Conservation (phyloP, 164 flowering plant genomes). For the Malania oleifera region DNA sequence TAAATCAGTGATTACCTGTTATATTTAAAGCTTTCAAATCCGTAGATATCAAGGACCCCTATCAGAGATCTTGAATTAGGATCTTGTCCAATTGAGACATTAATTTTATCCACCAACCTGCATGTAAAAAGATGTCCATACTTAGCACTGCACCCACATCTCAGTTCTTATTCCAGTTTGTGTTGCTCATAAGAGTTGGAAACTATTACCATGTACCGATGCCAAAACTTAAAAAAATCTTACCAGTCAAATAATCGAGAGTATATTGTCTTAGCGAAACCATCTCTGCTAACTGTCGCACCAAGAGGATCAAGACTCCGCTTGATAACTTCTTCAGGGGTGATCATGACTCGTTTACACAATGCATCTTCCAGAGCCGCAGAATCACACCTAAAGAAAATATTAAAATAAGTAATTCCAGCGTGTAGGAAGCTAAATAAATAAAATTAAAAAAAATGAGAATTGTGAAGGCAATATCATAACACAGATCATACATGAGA, state of each 20-base stretch:
- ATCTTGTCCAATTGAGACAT: constrained; percentile 72
- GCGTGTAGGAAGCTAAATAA: background rate
- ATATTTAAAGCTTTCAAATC: constrained; percentile 75
- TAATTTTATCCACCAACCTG: constrained; percentile 79
- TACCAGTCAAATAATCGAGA: constrained; percentile 61
- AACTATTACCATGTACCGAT: too few relatives aligned
- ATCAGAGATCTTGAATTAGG: constrained; percentile 54
- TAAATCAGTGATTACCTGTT: constrained; percentile 43
- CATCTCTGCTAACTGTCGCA: constrained; percentile 50
- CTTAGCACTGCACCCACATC: constrained; percentile 1
- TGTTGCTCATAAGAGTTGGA: too few relatives aligned
- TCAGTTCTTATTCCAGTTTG: background rate
- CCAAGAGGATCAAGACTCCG: constrained; percentile 53
- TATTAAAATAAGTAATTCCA: constrained; percentile 2
- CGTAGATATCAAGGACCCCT: constrained; percentile 82
- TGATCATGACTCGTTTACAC: constrained; percentile 56
- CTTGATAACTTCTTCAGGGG: constrained; percentile 66
- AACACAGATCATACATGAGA: constrained; percentile 36
- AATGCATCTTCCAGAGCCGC: constrained; percentile 50
- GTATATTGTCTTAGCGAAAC: constrained; percentile 58
- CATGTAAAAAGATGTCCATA: constrained; percentile 6
- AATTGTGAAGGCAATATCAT: background rate
- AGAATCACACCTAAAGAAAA: constrained; percentile 45
- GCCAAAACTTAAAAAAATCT: constrained; percentile 2
- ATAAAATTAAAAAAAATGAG: background rate